Conservation (phyloP, 2,329 filamentous ascomycete genomes). For the Monilinia polystroma region DNA sequence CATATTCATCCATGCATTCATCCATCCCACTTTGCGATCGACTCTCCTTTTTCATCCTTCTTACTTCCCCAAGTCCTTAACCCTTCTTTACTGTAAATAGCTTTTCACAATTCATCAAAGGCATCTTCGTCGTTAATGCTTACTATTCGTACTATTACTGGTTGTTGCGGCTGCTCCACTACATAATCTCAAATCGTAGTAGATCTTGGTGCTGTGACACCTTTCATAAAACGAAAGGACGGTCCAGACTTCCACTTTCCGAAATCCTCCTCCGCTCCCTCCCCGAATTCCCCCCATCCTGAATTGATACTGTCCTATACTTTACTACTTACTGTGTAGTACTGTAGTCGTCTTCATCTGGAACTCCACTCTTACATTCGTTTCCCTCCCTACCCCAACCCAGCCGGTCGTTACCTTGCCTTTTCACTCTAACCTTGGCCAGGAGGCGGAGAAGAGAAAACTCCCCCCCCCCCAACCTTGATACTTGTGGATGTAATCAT, state of each 20-base stretch:
- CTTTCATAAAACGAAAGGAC: conserved; percentile 16
- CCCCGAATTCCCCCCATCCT: too few relatives aligned
- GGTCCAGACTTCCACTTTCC: background rate
- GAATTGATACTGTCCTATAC: too few relatives aligned
- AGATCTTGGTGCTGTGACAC: background rate
- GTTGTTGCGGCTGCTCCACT: too few relatives aligned
- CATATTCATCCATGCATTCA: too few relatives aligned
- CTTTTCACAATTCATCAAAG: too few relatives aligned
- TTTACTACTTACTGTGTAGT: too few relatives aligned
- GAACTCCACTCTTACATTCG: background rate
- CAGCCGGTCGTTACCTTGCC: background rate
- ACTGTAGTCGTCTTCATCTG: background rate
- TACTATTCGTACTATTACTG: too few relatives aligned
- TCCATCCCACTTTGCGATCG: too few relatives aligned
- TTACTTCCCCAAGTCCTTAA: background rate
- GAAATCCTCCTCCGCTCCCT: too few relatives aligned
- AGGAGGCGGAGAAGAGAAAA: conserved; percentile 1
- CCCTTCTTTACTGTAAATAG: too few relatives aligned
- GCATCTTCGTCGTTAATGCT: too few relatives aligned
- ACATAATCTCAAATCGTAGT: background rate
- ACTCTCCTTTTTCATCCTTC: background rate
- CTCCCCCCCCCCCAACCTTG: background rate
- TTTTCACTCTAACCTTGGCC: background rate
- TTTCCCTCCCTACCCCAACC: background rate
- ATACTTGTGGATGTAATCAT: conserved; percentile 9